These are phyloP conservation scores for Groenewaldozyma auringiensis DNA, from an alignment of 1,139 yeast genomes.

Conservation along the genomic window DNA sequence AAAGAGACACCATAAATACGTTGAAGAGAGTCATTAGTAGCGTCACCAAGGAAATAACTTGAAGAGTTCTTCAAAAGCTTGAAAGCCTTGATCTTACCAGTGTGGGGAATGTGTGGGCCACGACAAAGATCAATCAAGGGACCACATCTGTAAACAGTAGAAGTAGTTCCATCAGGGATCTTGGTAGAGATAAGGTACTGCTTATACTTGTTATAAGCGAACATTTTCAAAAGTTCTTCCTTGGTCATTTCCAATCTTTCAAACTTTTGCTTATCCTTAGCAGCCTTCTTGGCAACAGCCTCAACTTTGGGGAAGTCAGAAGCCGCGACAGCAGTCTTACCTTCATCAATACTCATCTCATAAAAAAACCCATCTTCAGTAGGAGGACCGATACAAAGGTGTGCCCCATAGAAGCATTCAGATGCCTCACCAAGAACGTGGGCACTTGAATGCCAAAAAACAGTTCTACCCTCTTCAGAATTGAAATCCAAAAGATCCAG, in stretches of 20 bases:
- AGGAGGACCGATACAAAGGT: slow-evolving; percentile 91
- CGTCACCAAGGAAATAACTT: slow-evolving; percentile 91
- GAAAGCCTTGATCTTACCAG: slow-evolving; percentile 93
- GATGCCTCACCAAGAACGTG: slow-evolving; percentile 98
- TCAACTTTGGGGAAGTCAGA: slow-evolving; percentile 81
- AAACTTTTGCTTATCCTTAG: slow-evolving; percentile 93
- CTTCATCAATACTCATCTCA: slow-evolving; percentile 84
- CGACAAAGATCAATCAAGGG: slow-evolving; percentile 94
- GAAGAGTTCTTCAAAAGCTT: slow-evolving; percentile 93
- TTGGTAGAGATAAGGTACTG: slow-evolving; percentile 78
- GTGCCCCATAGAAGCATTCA: slow-evolving; percentile 94
- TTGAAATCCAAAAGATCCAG: slow-evolving; percentile 78
- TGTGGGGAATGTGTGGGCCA: slow-evolving; percentile 98
- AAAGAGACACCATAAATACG: slow-evolving; percentile 97
- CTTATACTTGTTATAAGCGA: slow-evolving; percentile 91
- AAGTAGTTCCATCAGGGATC: slow-evolving; percentile 91
- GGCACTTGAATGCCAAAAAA: slow-evolving; percentile 99
- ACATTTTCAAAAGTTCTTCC: slow-evolving; percentile 88
- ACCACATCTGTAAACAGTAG: slow-evolving; percentile 98
- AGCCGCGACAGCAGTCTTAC: slow-evolving; percentile 69
- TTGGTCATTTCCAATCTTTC: slow-evolving; percentile 90
- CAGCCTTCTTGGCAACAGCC: slow-evolving; percentile 80
- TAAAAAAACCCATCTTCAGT: slow-evolving; percentile 97
- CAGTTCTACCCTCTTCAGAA: slow-evolving; percentile 83
- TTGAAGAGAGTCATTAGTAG: slow-evolving; percentile 89